Evolutionary conservation across 192 early-diverging fungal genomes (phyloP).

Genomic region (Phlyctochytrium bullatum): DNA sequence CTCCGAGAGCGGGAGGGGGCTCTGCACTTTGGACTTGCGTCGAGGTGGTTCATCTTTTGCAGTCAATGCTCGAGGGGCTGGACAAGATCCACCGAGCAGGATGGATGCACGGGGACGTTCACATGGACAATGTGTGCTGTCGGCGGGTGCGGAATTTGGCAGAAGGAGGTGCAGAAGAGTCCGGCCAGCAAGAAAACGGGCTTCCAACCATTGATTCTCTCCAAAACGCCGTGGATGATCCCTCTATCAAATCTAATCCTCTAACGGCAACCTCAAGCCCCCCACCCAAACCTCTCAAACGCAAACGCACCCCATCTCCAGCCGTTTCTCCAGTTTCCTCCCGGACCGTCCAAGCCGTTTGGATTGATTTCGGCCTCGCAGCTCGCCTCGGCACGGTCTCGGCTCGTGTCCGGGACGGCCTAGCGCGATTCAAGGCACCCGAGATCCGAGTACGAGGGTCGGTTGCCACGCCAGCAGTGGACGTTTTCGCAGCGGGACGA

Average conservation of each 20-base stretch:
- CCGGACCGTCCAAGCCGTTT: neutral
- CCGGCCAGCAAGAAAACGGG: no score
- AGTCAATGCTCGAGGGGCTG: neutral
- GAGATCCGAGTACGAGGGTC: neutral
- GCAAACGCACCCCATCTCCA: no score
- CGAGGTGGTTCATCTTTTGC: neutral
- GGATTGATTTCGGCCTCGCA: neutral
- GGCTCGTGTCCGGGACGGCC: neutral
- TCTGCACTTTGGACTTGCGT: neutral
- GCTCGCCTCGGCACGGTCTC: neutral
- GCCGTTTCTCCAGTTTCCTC: no score
- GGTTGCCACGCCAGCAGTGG: neutral
- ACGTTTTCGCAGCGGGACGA: neutral
- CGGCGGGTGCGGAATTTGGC: no score
- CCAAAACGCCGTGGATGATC: no score
- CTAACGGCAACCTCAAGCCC: no score
- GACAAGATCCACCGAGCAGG: neutral
- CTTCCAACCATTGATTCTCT: no score
- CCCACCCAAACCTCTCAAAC: neutral
- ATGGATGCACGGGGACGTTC: neutral
- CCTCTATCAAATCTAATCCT: no score
- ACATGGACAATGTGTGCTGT: neutral
- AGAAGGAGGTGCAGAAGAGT: no score
- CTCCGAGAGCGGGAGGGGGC: neutral
- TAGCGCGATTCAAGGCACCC: neutral